A percentile compares a stretch with the other conserved stretches of the same genome.
These are phyloP conservation scores for Metschnikowia peoriensis DNA, from an alignment of 805 yeast genomes.

Conservation along the genomic window DNA sequence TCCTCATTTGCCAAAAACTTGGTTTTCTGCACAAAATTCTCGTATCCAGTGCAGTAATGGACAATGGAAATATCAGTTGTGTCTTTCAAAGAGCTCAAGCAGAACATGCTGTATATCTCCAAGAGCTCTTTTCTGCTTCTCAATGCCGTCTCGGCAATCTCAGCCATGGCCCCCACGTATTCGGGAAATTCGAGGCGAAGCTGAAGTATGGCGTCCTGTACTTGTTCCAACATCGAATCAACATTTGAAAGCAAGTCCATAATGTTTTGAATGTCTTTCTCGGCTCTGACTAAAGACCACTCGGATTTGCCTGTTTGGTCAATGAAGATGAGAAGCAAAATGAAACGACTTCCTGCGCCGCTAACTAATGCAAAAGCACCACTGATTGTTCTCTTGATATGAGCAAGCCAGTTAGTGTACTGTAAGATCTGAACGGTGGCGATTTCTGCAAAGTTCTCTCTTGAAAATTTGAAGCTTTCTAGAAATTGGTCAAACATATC, in stretches of 20 bases:
- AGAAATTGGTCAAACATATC: neutral
- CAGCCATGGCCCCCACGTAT: neutral
- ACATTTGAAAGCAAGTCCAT: neutral
- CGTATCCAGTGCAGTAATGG: neutral
- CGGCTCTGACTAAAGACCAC: neutral
- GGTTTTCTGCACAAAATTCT: neutral
- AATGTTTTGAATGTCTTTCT: neutral
- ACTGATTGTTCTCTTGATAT: neutral
- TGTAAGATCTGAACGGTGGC: neutral
- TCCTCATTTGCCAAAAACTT: neutral
- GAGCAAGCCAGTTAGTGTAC: neutral
- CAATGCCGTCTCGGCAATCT: neutral
- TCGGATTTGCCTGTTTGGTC: neutral
- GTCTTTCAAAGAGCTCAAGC: neutral
- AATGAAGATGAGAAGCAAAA: neutral
- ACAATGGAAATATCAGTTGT: neutral
- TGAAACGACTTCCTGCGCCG: neutral
- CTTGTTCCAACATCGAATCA: neutral
- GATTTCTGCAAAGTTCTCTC: neutral
- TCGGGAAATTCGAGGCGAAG: neutral
- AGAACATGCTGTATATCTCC: neutral
- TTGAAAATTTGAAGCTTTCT: neutral
- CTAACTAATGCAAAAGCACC: neutral
- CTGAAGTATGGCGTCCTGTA: neutral
- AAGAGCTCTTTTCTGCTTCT: neutral